A percentile compares a stretch with the other conserved stretches of the same genome.
Evolutionary conservation across 768 basidiomycete genomes (phyloP).

Genomic region (Lyophyllum shimeji): DNA sequence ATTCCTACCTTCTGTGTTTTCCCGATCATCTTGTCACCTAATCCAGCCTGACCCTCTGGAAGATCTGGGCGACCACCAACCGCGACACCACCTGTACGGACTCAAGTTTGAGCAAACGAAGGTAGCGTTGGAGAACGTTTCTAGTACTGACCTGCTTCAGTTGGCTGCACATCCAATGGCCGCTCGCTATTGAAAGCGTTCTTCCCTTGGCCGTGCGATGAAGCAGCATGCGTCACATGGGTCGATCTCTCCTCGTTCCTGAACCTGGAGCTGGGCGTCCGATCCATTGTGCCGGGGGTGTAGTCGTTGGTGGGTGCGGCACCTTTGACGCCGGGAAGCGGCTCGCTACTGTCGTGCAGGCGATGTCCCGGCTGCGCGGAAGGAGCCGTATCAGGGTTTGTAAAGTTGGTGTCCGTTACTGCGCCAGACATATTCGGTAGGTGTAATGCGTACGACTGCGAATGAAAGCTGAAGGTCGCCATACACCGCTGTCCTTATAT

Average conservation of each 20-base stretch:
- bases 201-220: background rate
- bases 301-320: conserved; percentile 34
- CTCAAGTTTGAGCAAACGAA: too few species aligned
- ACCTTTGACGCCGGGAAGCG: conserved; percentile 42
- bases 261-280: conserved; percentile 16
- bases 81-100: conserved; percentile 31
- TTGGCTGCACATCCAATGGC: conserved; percentile 3
- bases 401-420: too few species aligned
- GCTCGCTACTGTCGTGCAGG: conserved; percentile 47
- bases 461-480: too few species aligned
- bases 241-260: conserved; percentile 17
- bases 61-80: conserved; percentile 30
- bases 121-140: background rate
- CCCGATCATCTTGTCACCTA: conserved; percentile 56
- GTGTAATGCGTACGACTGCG: too few species aligned
- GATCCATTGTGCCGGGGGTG: conserved; percentile 37
- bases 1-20: conserved; percentile 54
- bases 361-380: conserved; percentile 35
- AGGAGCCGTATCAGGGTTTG: too few species aligned
- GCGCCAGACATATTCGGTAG: too few species aligned
- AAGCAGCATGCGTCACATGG: background rate
- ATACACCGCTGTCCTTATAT: too few species aligned
- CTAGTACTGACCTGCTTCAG: conserved; percentile 1
- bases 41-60: conserved; percentile 38
- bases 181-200: background rate